These are phyloP conservation scores for Tolypocladium tropicale DNA, from an alignment of 2,329 filamentous ascomycete genomes.

Conservation along the genomic window DNA sequence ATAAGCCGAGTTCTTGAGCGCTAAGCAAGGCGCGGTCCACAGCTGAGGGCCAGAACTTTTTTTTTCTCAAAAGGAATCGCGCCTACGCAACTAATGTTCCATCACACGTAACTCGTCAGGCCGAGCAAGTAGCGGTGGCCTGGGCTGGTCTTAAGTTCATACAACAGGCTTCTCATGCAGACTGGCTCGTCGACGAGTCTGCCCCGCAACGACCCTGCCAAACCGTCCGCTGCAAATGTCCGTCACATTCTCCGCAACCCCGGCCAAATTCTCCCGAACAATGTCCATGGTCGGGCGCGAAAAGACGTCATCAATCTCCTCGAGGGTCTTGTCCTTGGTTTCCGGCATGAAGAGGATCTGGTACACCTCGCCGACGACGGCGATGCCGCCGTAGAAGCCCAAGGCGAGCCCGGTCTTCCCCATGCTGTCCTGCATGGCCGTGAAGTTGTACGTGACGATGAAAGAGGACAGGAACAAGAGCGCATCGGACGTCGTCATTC, in stretches of 20 bases:
- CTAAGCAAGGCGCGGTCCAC: neutral
- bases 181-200: constrained; percentile 8
- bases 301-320: constrained; percentile 63
- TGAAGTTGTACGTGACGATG: constrained; percentile 68
- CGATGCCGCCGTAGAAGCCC: constrained; percentile 67
- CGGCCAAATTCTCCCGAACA: constrained; percentile 45
- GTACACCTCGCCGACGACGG: constrained; percentile 59
- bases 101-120: too few relatives aligned
- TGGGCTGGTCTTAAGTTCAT: neutral
- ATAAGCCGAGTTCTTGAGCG: neutral
- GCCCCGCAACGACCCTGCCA: constrained; percentile 12
- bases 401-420: constrained; percentile 53
- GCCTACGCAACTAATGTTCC: neutral
- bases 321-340: constrained; percentile 57
- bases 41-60: neutral
- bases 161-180: constrained; percentile 1
- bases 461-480: constrained; percentile 62
- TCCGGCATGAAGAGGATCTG: constrained; percentile 69
- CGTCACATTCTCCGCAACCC: constrained; percentile 18
- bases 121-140: too few relatives aligned
- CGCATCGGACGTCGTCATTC: constrained; percentile 61
- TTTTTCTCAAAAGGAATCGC: neutral
- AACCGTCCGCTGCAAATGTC: constrained; percentile 13
- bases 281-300: constrained; percentile 51
- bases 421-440: constrained; percentile 59